Conservation (phyloP, 1,284 basidiomycete species). For the Cutaneotrichosporon arboriforme region DNA sequence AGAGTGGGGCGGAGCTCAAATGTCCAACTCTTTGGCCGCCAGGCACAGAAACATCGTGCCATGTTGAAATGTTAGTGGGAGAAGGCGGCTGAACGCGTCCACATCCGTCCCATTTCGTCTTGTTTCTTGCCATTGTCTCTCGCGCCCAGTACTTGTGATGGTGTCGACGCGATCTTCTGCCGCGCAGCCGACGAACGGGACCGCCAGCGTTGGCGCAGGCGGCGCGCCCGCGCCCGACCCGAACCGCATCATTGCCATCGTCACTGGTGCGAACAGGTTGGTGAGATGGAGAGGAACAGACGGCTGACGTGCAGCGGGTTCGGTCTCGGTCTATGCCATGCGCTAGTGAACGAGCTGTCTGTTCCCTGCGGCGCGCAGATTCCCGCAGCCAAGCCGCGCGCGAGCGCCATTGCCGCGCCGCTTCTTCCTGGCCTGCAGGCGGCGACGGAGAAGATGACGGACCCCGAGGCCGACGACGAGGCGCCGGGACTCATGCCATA, state of each 20-base stretch:
- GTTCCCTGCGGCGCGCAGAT: constrained; percentile 25
- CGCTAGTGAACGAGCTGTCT: constrained; percentile 67
- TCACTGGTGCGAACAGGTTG: constrained; percentile 67
- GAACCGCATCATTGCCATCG: constrained; percentile 52
- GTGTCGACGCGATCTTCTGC: not conserved
- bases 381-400: constrained; percentile 25
- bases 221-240: constrained; percentile 3
- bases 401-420: constrained; percentile 25
- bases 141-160: not conserved
- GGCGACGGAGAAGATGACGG: not conserved
- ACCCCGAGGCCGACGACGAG: not conserved
- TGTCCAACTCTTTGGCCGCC: not conserved
- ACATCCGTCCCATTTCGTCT: not conserved
- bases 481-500: constrained; percentile 6
- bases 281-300: not conserved
- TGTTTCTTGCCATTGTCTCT: not conserved
- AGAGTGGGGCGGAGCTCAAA: too few species aligned
- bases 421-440: constrained; percentile 4
- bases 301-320: constrained; percentile 58
- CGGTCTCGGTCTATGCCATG: constrained; percentile 76
- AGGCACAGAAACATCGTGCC: not conserved
- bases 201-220: not conserved
- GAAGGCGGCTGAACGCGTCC: not conserved
- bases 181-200: not conserved
- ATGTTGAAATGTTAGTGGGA: not conserved